phyloP scores from a whole-genome alignment of 306 rosid species.

The Vigna radiata region DNA sequence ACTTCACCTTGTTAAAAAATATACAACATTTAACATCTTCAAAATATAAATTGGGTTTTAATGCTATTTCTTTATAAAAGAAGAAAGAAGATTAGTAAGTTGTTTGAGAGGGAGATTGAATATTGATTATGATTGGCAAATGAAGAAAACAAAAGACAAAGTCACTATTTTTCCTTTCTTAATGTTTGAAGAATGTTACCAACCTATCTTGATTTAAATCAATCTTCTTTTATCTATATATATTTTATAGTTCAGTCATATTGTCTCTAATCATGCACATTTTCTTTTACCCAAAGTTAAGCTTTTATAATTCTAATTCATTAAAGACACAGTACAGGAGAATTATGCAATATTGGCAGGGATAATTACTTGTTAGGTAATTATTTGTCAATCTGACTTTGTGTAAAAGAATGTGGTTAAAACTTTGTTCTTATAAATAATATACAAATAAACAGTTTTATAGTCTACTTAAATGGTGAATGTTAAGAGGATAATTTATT shows the following conservation, averaged over 20 bases:
- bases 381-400: no score
- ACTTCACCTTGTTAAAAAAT: conserved; percentile 19
- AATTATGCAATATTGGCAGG: background rate
- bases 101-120: no score
- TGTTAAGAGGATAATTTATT: no score
- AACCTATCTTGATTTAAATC: background rate
- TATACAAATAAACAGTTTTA: no score
- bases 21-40: background rate
- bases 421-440: no score
- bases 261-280: background rate
- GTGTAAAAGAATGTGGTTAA: no score
- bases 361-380: background rate
- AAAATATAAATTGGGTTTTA: no score
- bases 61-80: no score
- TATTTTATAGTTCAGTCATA: background rate
- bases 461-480: no score
- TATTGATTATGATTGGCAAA: no score
- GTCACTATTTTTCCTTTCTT: background rate
- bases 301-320: background rate
- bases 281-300: conserved; percentile 2
- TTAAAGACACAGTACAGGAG: background rate
- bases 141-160: no score
- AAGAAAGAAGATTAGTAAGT: no score
- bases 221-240: background rate
- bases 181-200: background rate